These are phyloP conservation scores for Pythium graminicola DNA, from an alignment of 352 stramenopile genomes.

Conservation along the genomic window DNA sequence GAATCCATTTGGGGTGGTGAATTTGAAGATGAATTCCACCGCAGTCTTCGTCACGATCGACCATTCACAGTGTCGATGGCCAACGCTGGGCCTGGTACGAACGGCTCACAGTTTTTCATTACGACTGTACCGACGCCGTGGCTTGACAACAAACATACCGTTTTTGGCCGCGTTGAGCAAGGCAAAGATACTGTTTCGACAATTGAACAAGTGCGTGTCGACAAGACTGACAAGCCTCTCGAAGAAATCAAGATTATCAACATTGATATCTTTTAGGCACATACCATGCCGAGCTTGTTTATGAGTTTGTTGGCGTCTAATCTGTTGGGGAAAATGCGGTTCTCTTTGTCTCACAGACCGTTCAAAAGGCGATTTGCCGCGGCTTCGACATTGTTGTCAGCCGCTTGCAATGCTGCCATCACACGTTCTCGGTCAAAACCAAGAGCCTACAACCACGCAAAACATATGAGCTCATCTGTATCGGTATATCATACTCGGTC, in stretches of 20 bases:
- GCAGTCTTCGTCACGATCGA: slow-evolving; percentile 84
- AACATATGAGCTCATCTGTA: slow-evolving; percentile 5
- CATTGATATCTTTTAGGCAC: slow-evolving; percentile 72
- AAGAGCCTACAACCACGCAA: slow-evolving; percentile 28
- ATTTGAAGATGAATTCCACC: slow-evolving; percentile 91
- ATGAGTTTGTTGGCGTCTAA: slow-evolving; percentile 2
- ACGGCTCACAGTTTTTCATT: slow-evolving; percentile 98
- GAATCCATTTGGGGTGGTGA: slow-evolving; percentile 87
- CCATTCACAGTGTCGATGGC: slow-evolving; percentile 90
- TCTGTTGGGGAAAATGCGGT: neutral
- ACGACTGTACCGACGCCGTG: slow-evolving; percentile 95
- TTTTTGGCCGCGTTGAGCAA: slow-evolving; percentile 91
- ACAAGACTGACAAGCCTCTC: slow-evolving; percentile 74
- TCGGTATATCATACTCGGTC: neutral
- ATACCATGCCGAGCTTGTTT: neutral
- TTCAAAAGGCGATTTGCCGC: slow-evolving; percentile 81
- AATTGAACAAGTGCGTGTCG: slow-evolving; percentile 90
- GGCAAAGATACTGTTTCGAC: slow-evolving; percentile 96
- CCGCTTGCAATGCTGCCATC: slow-evolving; percentile 61
- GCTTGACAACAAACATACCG: slow-evolving; percentile 97
- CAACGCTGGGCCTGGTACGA: slow-evolving; percentile 89
- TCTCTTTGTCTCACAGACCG: slow-evolving; percentile 28
- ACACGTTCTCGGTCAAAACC: slow-evolving; percentile 67
- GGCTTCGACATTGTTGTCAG: slow-evolving; percentile 84
- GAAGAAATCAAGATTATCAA: slow-evolving; percentile 88